Conservation (phyloP, 2,329 filamentous ascomycete species). For the Fusarium dimerum region DNA sequence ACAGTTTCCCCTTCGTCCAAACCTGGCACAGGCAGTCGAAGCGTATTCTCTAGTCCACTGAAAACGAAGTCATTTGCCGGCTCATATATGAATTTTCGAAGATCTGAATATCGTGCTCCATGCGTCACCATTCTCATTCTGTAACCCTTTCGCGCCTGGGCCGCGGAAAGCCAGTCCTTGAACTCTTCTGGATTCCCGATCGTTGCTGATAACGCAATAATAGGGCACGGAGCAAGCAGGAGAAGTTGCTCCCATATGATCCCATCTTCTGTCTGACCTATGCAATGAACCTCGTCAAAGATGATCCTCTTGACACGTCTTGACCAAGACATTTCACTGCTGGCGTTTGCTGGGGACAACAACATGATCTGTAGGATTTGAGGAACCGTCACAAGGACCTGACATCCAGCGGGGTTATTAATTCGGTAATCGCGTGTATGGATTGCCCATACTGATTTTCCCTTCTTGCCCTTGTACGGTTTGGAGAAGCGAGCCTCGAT, state of each 20-base stretch:
- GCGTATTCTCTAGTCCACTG: conserved; percentile 47
- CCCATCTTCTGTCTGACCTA: conserved; percentile 75
- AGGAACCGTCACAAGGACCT: conserved; percentile 76
- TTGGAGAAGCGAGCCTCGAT: conserved; percentile 75
- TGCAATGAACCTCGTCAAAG: conserved; percentile 81
- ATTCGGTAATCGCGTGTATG: conserved; percentile 75
- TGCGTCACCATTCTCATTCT: conserved; percentile 70
- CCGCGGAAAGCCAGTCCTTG: conserved; percentile 64
- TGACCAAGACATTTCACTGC: conserved; percentile 57
- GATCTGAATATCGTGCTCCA: conserved; percentile 70
- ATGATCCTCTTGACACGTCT: conserved; percentile 72
- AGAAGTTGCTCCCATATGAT: conserved; percentile 78
- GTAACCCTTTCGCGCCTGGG: conserved; percentile 63
- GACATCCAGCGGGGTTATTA: conserved; percentile 71
- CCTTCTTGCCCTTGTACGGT: conserved; percentile 55
- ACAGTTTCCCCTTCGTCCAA: conserved; percentile 46
- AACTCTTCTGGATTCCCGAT: conserved; percentile 76
- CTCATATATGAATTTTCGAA: conserved; percentile 72
- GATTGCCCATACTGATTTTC: conserved; percentile 75
- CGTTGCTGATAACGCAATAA: conserved; percentile 78
- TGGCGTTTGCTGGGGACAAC: conserved; percentile 64
- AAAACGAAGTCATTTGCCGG: conserved; percentile 52
- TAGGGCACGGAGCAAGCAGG: conserved; percentile 72
- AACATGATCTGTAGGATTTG: conserved; percentile 81
- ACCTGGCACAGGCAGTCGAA: conserved; percentile 45